Base-by-base conservation (phyloP, 2,329 filamentous ascomycete genomes). In the Colletotrichum filicis region DNA sequence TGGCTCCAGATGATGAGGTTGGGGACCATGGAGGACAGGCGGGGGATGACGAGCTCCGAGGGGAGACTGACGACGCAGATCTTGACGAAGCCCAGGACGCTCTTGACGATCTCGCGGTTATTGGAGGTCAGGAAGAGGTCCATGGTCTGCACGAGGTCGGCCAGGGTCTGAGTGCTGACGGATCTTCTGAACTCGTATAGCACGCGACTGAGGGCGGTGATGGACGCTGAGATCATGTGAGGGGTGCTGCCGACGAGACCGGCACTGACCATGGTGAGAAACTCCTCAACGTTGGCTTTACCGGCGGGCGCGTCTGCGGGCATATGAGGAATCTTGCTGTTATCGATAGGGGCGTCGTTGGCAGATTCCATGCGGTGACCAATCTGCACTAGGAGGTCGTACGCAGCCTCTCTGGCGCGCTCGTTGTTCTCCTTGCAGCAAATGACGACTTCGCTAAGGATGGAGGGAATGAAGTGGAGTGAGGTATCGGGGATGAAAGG, bases 351-450 rank as follows among this genome's bases (percentile, higher is more conserved):
- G 49, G 92, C 92, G 4, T 94, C 91, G 73, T 92, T 88, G 24
- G 91, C 90, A 8, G 83, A 80, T 5, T 83, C 85, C 87, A 98
- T 95, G 77, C 92, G 93, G 80, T 95, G 90, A 19, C 95, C 95
- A 90, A 98, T 95, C 57, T 93, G 88, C 26, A 99, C 93, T 14
- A 99, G 89, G 19, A 98, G 87, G 63, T 97, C 94, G 80, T 98
- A 99, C 0, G 97, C 96, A 2, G 93, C 92, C 66, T 94, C 95
- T 75, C 97, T 90, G 0, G 97, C 95, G 79, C 95, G 95, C 83
- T 99, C 97, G 80, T 99, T 99, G 79, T 97, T 95, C 85, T 99
- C 97, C 83, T 99, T 99, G 84, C 95, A 97, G 74, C 94, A 94
- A 75, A 99, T 95, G 65, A 99, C 95, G 42, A 98, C 95, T 84